Evolutionary conservation across 2,329 filamentous ascomycete genomes (phyloP), one percentile per base, ranked within the genome.

Genomic region (Penicillium sp.): DNA sequence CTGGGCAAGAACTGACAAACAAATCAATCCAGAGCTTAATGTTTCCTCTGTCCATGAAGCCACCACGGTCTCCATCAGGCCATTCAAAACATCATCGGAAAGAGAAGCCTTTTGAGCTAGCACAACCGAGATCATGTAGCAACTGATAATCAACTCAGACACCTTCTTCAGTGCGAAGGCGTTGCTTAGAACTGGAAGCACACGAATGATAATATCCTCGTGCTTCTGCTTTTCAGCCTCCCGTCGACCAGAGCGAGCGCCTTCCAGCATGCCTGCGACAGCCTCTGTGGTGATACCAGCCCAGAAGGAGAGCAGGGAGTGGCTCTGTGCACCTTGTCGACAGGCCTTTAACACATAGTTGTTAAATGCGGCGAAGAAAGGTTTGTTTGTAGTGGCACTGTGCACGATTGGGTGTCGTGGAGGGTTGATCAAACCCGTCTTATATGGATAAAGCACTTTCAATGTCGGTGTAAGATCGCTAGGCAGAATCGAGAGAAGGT

Each of bases 91-190:
- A 55, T 85, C 84, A 67, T 98, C 92, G 47, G 90, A 86, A 14
- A 98, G 81, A 48, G 85, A 83, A 1, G 89, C 88, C 75, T 96
- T 96, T 49, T 91, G 88, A 7, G 91, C 92, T 60, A 98, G 83
- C 49, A 98, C 87, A 7, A 92, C 86, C 55, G 93, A 84, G 21
- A 96, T 87, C 89, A 97, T 96, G 73, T 96, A 98, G 56, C 90
- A 93, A 16, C 90, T 92, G 59, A 96, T 84, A 63, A 93, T 90
- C 43, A 96, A 80, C 60, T 93, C 91, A 0, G 92, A 85, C 0
- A 88, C 87, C 59, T 89, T 87, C 67, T 87, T 87, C 78, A 93
- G 84, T 9, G 88, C 83, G 59, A 98, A 82, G 1, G 89, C 91
- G 62, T 91, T 88, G 59, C 91, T 90, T 31, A 99, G 81, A 3